A percentile compares a stretch with the other conserved stretches of the same genome.
phyloP scores from a whole-genome alignment of 257 asterid species.

The Nemophila menziesii region DNA sequence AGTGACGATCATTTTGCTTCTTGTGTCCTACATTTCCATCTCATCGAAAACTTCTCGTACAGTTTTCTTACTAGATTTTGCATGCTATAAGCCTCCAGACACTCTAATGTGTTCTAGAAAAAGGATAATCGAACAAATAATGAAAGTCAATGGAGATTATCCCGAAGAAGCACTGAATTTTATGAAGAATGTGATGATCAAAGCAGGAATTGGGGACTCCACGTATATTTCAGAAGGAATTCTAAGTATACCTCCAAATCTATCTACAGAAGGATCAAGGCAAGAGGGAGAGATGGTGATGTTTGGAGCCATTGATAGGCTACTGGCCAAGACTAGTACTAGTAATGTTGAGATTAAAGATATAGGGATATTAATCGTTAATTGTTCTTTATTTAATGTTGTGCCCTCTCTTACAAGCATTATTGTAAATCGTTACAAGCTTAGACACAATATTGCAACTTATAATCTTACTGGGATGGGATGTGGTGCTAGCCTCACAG shows the following conservation, averaged over 20 bases:
- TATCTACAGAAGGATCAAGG: conserved; percentile 1
- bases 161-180: neutral
- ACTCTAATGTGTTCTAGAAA: neutral
- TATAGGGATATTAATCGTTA: conserved; percentile 1
- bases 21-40: too few relatives aligned
- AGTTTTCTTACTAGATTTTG: neutral
- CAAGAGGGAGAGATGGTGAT: conserved; percentile 3
- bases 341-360: neutral
- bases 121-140: neutral
- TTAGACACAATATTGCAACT: conserved; percentile 1
- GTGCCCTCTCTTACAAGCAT: neutral
- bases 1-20: too few relatives aligned
- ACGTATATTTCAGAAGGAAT: neutral
- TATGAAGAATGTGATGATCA: neutral
- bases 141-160: neutral
- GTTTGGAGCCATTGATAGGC: conserved; percentile 6
- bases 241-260: neutral
- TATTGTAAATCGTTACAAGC: conserved; percentile 7
- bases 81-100: neutral
- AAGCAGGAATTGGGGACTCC: conserved; percentile 1
- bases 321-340: conserved; percentile 1
- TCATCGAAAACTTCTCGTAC: too few relatives aligned
- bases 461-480: conserved; percentile 7
- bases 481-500: conserved; percentile 3
- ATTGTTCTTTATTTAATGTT: conserved; percentile 2